Percentiles rank a stretch among this genome's conserved stretches.
Conservation (phyloP, 768 basidiomycete genomes). For the Neoboletus brunneissimus region DNA sequence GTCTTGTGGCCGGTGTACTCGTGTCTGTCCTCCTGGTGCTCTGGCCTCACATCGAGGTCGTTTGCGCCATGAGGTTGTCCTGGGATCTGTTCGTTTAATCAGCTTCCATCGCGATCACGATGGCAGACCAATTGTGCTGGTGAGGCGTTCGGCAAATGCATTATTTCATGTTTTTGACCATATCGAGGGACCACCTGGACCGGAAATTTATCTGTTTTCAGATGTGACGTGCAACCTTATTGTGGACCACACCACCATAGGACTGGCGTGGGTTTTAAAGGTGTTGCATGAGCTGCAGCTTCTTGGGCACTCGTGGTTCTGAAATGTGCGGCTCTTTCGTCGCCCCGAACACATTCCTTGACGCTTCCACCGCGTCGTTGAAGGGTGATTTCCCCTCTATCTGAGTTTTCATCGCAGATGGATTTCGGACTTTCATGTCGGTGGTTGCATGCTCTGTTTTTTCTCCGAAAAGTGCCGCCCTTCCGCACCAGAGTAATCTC, state of each 20-base stretch:
- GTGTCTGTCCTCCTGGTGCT: slow-evolving; percentile 14
- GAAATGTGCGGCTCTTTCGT: slow-evolving; percentile 7
- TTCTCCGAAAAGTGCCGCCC: slow-evolving; percentile 25
- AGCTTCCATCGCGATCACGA: slow-evolving; percentile 26
- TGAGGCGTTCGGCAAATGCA: slow-evolving; percentile 25
- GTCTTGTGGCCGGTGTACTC: slow-evolving; percentile 14
- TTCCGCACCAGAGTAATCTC: slow-evolving; percentile 14
- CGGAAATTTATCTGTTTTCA: slow-evolving; percentile 19
- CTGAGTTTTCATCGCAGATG: slow-evolving; percentile 27
- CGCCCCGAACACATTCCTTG: slow-evolving; percentile 6
- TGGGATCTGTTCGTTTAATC: slow-evolving; percentile 24
- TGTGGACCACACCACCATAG: slow-evolving; percentile 10
- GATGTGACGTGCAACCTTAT: slow-evolving; percentile 21
- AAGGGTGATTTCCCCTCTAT: slow-evolving; percentile 18
- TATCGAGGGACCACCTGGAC: slow-evolving; percentile 27
- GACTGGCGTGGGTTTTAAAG: slow-evolving; percentile 6
- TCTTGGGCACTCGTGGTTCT: slow-evolving; percentile 9
- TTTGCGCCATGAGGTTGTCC: slow-evolving; percentile 23
- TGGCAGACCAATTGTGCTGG: slow-evolving; percentile 21
- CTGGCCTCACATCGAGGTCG: slow-evolving; percentile 8
- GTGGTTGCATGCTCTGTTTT: slow-evolving; percentile 21
- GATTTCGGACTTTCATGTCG: slow-evolving; percentile 34
- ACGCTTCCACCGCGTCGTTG: slow-evolving; percentile 8
- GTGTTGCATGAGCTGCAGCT: slow-evolving; percentile 8
- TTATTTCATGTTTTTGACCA: slow-evolving; percentile 24